Evolutionary conservation across 495 filamentous ascomycete species (phyloP), one percentile per base, ranked within the genome.

Genomic region (Lepraria neglecta): DNA sequence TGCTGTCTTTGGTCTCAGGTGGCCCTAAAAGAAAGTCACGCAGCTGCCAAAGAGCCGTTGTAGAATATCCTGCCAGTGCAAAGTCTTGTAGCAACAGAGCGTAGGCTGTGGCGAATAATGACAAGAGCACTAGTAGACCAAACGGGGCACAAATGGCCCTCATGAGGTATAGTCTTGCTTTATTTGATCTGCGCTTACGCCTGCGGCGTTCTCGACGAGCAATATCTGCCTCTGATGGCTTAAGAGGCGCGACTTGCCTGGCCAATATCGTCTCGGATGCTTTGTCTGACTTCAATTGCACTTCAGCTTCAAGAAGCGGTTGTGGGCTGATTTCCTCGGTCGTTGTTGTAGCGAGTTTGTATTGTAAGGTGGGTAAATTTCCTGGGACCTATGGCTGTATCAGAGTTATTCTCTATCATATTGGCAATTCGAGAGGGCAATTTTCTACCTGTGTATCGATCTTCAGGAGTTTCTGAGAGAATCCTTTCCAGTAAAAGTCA

Each of bases 401-500:
- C 4, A 38, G 33, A 38, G 33, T 6, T 6, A 2, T 6, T 38
- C 11, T 38, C 6, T 2, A 3, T 38, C 6, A 38, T 38, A n/a
- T 5, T 6, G 33, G 33, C 11, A 5, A 38, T 38, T 38, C 33
- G 11, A 6, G 6, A 2, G 33, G 33, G 33, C n/a, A n/a, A n/a
- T 38, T 3, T 1, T 3, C 33, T 38, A 38, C 33, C 4, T 38
- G 27, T 52, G 48, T 12, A 12, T 52, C 15, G 9, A 52, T 31
- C 48, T 52, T 30, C 6, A 52, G 27, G 4, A 33, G 48, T 30
- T 10, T 28, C 28, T 52, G 12, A 30, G 28, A 33, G 31, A 52
- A 52, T 1, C 48, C 28, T 52, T 31, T 31, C 48, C 48, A 52
- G 15, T 52, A 52, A 31, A 52, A 52, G 27, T 52, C 28, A 31